Base-by-base conservation (phyloP, 345 rosid genomes). In the Euphorbia pulcherrima region DNA sequence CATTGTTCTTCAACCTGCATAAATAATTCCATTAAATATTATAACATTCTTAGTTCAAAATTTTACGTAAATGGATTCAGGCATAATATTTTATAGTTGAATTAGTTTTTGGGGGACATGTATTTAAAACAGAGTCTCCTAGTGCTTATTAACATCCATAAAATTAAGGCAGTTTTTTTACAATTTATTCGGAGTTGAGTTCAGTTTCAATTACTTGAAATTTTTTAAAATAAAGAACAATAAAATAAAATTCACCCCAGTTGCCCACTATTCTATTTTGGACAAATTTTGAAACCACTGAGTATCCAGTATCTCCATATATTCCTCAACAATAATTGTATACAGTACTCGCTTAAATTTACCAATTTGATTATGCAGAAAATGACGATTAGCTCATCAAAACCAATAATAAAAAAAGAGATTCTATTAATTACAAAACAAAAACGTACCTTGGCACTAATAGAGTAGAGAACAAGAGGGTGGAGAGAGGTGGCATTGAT, bases 1-100 rank as follows among this genome's bases (percentile, higher is more conserved):
- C 96, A 88, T 80, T 85, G 90, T 82, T 92, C 98, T 82, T 91
- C 97, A 77, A 88, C 78, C 97, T 91, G 73, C 72, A 71, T 59
- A 27, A 69, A 33, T 33, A 3, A 33, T 33, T 2, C 37, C 7
- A 7, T 33, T 33, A 33, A 33, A 33, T 2, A 33, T 33, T 33
- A 2, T 33, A 33, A 2, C 37, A 33, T 74, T 68, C n/a, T n/a
- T n/a, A n/a, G n/a, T 51, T 68, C 24, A 47, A 20, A 65, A 59
- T 40, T 59, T 62, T 65, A 30, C 13, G 29, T 55, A 59, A 37
- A 66, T 24, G 8, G 64, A 8, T n/a, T n/a, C n/a, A n/a, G n/a
- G n/a, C n/a, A n/a, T n/a, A n/a, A n/a, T n/a, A n/a, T n/a, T n/a
- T n/a, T n/a, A n/a, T n/a, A n/a, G n/a, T n/a, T n/a, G n/a, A n/a